These are phyloP conservation scores for Babesia gibsoni DNA, from an alignment of 169 alveolate genomes.

Conservation along the genomic window DNA sequence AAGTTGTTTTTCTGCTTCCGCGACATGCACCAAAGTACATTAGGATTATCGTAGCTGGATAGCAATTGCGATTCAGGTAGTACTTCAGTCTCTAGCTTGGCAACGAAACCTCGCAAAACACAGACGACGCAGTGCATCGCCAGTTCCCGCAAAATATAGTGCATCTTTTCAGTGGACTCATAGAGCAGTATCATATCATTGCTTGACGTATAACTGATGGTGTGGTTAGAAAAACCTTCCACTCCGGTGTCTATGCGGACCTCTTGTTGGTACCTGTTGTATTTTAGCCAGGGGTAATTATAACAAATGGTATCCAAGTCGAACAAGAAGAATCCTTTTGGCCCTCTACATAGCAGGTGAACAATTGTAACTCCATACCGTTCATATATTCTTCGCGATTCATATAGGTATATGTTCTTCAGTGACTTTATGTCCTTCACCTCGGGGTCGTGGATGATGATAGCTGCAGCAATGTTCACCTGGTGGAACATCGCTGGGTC, in stretches of 20 bases:
- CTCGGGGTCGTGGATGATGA: slow-evolving; percentile 30
- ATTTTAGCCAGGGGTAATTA: slow-evolving; percentile 27
- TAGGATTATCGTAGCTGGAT: neutral
- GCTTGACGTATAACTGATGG: neutral
- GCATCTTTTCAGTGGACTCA: neutral
- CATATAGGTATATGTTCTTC: slow-evolving; percentile 3
- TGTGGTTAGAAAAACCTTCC: slow-evolving; percentile 9
- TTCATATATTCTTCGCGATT: neutral
- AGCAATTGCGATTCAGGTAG: slow-evolving; percentile 3
- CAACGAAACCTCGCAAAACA: neutral
- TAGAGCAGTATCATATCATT: slow-evolving; percentile 1
- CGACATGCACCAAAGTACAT: neutral
- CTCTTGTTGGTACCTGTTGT: neutral
- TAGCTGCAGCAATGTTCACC: slow-evolving; percentile 2
- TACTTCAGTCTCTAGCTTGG: neutral
- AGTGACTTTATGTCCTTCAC: neutral
- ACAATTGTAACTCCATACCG: neutral
- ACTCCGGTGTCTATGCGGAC: slow-evolving; percentile 1
- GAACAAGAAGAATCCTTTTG: slow-evolving; percentile 3
- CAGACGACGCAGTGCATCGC: slow-evolving; percentile 11
- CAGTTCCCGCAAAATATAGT: slow-evolving; percentile 17
- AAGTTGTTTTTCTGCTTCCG: neutral
- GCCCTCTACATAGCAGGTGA: slow-evolving; percentile 15
- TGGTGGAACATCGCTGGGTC: slow-evolving; percentile 6
- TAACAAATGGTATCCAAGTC: neutral